A percentile compares a stretch with the other conserved stretches of the same genome.
phyloP scores from a whole-genome alignment of 306 rosid species.

The Luffa aegyptiaca region DNA sequence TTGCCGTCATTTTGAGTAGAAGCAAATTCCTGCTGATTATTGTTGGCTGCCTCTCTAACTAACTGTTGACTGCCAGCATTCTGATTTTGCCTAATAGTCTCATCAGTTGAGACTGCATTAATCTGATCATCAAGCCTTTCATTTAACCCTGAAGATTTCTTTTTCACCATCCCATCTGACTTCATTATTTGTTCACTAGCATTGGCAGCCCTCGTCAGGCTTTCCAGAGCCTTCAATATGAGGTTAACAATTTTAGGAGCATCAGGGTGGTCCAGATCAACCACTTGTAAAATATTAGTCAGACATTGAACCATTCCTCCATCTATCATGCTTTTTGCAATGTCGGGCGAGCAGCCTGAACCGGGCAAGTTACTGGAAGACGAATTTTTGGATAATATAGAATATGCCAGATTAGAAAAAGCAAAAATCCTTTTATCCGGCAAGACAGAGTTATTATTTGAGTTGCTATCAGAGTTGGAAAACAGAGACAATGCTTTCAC shows the following conservation, averaged over 20 bases:
- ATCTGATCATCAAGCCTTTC: conserved; percentile 57
- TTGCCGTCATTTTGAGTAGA: conserved; percentile 42
- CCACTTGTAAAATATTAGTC: conserved; percentile 73
- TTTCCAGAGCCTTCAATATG: conserved; percentile 78
- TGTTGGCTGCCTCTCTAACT: conserved; percentile 31
- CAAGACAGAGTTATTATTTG: conserved; percentile 41
- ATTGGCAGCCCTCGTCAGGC: conserved; percentile 94
- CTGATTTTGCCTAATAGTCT: conserved; percentile 39
- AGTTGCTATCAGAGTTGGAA: conserved; percentile 54
- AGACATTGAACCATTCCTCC: conserved; percentile 86
- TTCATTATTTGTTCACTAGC: conserved; percentile 74
- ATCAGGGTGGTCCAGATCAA: conserved; percentile 97
- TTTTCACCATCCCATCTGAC: conserved; percentile 67
- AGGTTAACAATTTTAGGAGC: conserved; percentile 87
- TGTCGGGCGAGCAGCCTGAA: conserved; percentile 90
- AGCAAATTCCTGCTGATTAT: conserved; percentile 43
- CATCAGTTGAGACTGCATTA: conserved; percentile 40
- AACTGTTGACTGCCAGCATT: conserved; percentile 48
- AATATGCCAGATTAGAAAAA: conserved; percentile 72
- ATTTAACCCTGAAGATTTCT: conserved; percentile 43
- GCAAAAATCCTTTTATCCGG: conserved; percentile 87
- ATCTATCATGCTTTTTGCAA: conserved; percentile 96
- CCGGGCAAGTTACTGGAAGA: conserved; percentile 87
- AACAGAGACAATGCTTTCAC: conserved; percentile 59
- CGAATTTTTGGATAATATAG: conserved; percentile 82